Evolutionary conservation across 2,329 filamentous ascomycete genomes (phyloP), one percentile per base, ranked within the genome.

Genomic region (Drechslerella coelobrocha): DNA sequence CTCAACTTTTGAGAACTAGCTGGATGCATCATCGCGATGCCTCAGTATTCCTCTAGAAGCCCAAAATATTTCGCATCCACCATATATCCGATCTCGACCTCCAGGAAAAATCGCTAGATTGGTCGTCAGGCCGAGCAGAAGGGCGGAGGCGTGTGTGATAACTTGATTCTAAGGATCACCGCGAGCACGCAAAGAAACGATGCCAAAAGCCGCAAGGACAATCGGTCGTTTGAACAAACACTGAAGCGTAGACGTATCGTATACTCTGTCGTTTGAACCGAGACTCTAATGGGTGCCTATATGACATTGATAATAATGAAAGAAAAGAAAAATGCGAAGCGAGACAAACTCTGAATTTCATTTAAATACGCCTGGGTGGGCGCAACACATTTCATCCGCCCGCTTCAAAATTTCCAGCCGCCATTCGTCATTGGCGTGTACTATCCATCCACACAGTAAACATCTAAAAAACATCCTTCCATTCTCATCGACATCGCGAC

Each of bases 201-300:
- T 71, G 59, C 66, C 50, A 29, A 31, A 31, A 27, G 45, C 45
- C 47, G 23, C 43, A 21, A 19, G 21, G 31, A 88, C 85, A 81
- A 83, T 80, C 80, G 84, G 87, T 85, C 68, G 88, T 86, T 91
- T 95, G 90, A 91, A 90, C 87, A 92, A 91, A 89, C 86, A 97
- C 85, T 91, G 90, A 78, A 79, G 78, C 75, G 74, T 77, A 72
- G 60, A 56, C 43, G 31, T 14, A 51, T 55, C 12, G 50, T 24
- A 41, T 39, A 31, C 17, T 55, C 45, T 68, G 73, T 79, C 80
- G 86, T 89, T 87, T 90, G 87, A 87, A 89, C 89, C 92, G 93
- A 95, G 94, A 99, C 94, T 99, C 94, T 97, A 97, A 93, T 90
- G 90, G 90, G 86, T 88, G 89, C 88, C 91, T 88, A 87, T 83